phyloP scores from a whole-genome alignment of 495 filamentous ascomycete genomes.

The Tuber umbilicatum region DNA sequence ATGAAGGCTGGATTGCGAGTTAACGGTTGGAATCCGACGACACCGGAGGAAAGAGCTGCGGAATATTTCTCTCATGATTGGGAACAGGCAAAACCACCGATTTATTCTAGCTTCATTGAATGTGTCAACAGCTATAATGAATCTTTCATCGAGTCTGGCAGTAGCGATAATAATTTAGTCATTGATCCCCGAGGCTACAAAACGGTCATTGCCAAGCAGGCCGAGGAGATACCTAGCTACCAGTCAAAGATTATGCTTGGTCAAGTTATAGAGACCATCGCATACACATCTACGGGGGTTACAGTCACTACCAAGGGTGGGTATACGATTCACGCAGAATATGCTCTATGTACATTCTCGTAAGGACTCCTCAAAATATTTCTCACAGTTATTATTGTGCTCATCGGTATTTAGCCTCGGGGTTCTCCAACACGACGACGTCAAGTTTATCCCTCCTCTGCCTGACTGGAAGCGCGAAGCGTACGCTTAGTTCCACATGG shows the following conservation, averaged over 20 bases:
- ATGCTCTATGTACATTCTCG: conserved; percentile 56
- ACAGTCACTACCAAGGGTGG: conserved; percentile 53
- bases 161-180: conserved; percentile 60
- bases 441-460: conserved; percentile 56
- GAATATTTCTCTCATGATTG: conserved; percentile 43
- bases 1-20: conserved; percentile 55
- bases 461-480: conserved; percentile 62
- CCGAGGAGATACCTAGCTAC: conserved; percentile 43
- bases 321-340: conserved; percentile 58
- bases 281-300: conserved; percentile 52
- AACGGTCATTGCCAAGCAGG: conserved; percentile 55
- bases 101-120: conserved; percentile 44
- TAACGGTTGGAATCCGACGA: conserved; percentile 59
- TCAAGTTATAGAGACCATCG: conserved; percentile 54
- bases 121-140: conserved; percentile 44
- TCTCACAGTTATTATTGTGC: conserved; percentile 9
- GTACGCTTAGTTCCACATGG: conserved; percentile 63
- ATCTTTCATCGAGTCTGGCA: conserved; percentile 45
- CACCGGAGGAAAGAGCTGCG: conserved; percentile 45
- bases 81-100: conserved; percentile 44
- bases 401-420: conserved; percentile 48
- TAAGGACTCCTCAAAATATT: conserved; percentile 9
- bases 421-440: conserved; percentile 59
- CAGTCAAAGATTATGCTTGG: conserved; percentile 49
- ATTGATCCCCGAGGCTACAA: conserved; percentile 64